Percentiles rank a stretch among this genome's conserved stretches.
Conservation (phyloP, 129 eudicot genomes). For the Sambucus nigra region DNA sequence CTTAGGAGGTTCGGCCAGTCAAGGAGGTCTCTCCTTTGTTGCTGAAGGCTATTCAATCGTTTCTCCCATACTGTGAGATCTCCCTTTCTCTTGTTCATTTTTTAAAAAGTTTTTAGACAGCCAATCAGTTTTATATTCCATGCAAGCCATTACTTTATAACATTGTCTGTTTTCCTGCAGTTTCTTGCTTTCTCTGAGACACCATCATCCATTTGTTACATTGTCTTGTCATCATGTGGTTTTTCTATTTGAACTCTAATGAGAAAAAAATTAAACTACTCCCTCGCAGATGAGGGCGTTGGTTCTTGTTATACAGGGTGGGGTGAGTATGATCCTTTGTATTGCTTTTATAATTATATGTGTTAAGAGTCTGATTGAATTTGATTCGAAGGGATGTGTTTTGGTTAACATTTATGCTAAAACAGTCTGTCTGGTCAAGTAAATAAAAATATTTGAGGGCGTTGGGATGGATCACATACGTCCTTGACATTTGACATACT, state of each 20-base stretch:
- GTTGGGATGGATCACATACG: too few relatives aligned
- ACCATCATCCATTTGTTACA: too few relatives aligned
- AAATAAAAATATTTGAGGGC: too few relatives aligned
- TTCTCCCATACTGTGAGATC: constrained; percentile 79
- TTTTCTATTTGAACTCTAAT: not conserved
- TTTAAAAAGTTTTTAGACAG: not conserved
- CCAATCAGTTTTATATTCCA: not conserved
- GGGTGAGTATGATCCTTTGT: not conserved
- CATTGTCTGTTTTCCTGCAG: not conserved
- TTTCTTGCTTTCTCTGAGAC: not conserved
- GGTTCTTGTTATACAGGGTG: too few relatives aligned
- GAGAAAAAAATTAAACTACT: not conserved
- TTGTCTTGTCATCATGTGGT: not conserved
- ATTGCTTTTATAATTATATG: too few relatives aligned
- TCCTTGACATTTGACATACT: too few relatives aligned
- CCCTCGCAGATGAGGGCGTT: not conserved
- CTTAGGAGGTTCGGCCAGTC: constrained; percentile 85
- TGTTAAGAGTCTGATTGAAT: too few relatives aligned
- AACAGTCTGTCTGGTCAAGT: not conserved
- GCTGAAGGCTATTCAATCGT: constrained; percentile 70
- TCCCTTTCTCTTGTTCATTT: constrained; percentile 5
- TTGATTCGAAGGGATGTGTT: not conserved
- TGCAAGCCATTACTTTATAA: not conserved
- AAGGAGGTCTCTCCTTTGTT: constrained; percentile 75
- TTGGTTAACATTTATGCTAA: not conserved